These are phyloP conservation scores for Stephania cephalantha DNA, from an alignment of 164 flowering plant genomes.

Conservation along the genomic window DNA sequence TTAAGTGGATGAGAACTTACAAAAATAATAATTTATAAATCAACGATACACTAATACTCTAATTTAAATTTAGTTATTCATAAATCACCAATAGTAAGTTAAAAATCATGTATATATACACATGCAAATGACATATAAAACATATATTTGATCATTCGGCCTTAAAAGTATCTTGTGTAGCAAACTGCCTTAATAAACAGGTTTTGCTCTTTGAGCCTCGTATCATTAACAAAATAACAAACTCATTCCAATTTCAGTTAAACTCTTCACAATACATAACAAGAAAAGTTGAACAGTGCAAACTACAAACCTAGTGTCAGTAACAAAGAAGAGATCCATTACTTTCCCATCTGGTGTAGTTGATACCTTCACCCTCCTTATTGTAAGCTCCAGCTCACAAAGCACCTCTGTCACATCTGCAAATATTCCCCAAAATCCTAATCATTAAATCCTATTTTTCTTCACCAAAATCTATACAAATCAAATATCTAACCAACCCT, in stretches of 20 bases:
- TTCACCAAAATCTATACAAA: not conserved
- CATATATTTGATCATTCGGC: too few relatives aligned
- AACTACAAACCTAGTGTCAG: constrained; percentile 37
- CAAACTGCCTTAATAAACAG: too few relatives aligned
- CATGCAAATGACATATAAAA: too few relatives aligned
- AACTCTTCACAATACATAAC: not conserved
- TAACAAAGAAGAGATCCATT: constrained; percentile 69
- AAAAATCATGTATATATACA: too few relatives aligned
- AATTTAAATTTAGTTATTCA: too few relatives aligned
- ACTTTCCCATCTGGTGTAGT: constrained; percentile 74
- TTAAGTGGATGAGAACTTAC: too few relatives aligned
- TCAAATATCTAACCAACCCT: not conserved
- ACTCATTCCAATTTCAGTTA: not conserved
- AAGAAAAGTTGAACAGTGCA: not conserved
- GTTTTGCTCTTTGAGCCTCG: too few relatives aligned
- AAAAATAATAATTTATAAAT: too few relatives aligned
- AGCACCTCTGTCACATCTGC: constrained; percentile 70
- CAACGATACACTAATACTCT: too few relatives aligned
- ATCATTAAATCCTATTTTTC: not conserved
- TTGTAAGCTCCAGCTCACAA: constrained; percentile 59
- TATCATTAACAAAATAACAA: too few relatives aligned
- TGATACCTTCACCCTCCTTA: constrained; percentile 62
- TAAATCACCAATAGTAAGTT: too few relatives aligned
- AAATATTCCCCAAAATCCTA: not conserved
- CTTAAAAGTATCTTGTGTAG: too few relatives aligned